Evolutionary conservation across 139 green algal genomes (phyloP).

Genomic region (Chlamydomonas incerta): DNA sequence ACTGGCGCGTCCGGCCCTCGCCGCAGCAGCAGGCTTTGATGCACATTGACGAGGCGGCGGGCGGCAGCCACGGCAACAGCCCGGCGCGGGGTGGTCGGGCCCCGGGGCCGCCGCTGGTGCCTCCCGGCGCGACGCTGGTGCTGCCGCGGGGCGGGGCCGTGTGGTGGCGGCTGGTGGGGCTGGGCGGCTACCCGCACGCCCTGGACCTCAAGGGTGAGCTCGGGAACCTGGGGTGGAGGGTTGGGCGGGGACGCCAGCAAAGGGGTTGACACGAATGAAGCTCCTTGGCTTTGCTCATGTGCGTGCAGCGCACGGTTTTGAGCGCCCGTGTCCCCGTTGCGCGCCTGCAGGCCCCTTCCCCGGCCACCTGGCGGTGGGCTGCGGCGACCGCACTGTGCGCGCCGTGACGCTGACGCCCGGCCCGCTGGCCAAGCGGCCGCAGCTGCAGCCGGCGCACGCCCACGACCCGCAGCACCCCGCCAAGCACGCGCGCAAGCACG

Average conservation of each 20-base stretch:
- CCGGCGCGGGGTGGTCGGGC: too few relatives aligned
- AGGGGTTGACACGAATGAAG: neutral
- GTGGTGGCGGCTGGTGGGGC: constrained; percentile 40
- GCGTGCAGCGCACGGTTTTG: neutral
- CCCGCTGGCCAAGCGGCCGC: neutral
- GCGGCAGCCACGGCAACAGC: too few relatives aligned
- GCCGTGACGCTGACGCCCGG: constrained; percentile 5
- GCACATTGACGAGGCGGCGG: neutral
- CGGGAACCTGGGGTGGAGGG: too few relatives aligned
- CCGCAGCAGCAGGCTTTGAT: neutral
- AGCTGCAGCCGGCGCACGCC: neutral
- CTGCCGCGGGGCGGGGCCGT: constrained; percentile 1
- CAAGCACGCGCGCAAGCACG: neutral
- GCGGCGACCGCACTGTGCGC: constrained; percentile 61
- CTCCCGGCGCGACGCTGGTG: neutral
- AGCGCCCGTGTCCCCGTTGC: neutral
- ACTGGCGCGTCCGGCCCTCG: neutral
- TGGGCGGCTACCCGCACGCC: constrained; percentile 43
- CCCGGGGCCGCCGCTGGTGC: too few relatives aligned
- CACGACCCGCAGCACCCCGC: neutral
- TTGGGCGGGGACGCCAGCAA: neutral
- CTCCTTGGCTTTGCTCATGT: neutral
- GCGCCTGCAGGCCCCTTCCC: neutral
- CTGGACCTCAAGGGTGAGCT: constrained; percentile 26
- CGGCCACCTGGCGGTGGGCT: constrained; percentile 52